A percentile compares a stretch with the other conserved stretches of the same genome.
Conservation (phyloP, 148 eudicot genomes). For the Amaranthus hypochondriacus region DNA sequence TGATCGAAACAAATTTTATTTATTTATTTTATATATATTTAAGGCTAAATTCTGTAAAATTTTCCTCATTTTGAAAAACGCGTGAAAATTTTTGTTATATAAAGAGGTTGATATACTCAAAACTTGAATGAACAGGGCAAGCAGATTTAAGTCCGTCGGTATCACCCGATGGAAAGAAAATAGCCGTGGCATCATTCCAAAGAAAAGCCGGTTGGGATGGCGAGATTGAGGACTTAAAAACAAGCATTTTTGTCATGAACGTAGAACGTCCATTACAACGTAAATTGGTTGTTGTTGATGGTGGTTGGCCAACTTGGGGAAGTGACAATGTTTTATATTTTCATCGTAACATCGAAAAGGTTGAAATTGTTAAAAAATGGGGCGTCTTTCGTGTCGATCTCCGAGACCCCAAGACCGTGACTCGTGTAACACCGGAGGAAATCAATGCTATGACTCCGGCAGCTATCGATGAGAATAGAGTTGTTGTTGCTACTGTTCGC, state of each 20-base stretch:
- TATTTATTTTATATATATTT: too few species aligned
- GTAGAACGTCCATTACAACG: not conserved
- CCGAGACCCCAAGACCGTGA: not conserved
- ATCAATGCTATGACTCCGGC: slow-evolving; percentile 23
- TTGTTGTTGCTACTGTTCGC: slow-evolving; percentile 16
- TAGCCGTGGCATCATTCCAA: slow-evolving; percentile 16
- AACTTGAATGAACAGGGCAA: not conserved
- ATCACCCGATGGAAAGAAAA: slow-evolving; percentile 12
- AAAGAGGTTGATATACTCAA: not conserved
- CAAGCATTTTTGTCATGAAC: slow-evolving; percentile 7
- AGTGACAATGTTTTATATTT: slow-evolving; percentile 13
- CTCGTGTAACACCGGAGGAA: slow-evolving; percentile 10
- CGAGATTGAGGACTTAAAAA: slow-evolving; percentile 11
- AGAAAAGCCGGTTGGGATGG: slow-evolving; percentile 13
- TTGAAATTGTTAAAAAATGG: not conserved
- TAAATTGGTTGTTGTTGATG: not conserved
- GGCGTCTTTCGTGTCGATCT: slow-evolving; percentile 11
- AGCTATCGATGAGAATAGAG: slow-evolving; percentile 8
- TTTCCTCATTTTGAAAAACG: too few species aligned
- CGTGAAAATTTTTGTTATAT: too few species aligned
- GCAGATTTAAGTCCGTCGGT: slow-evolving; percentile 16
- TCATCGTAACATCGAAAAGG: not conserved
- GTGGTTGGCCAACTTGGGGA: slow-evolving; percentile 21
- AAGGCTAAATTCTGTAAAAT: too few species aligned
- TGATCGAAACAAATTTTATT: too few species aligned